Evolutionary conservation across 257 asterid genomes (phyloP).

Genomic region (Solanum infundibuliforme): DNA sequence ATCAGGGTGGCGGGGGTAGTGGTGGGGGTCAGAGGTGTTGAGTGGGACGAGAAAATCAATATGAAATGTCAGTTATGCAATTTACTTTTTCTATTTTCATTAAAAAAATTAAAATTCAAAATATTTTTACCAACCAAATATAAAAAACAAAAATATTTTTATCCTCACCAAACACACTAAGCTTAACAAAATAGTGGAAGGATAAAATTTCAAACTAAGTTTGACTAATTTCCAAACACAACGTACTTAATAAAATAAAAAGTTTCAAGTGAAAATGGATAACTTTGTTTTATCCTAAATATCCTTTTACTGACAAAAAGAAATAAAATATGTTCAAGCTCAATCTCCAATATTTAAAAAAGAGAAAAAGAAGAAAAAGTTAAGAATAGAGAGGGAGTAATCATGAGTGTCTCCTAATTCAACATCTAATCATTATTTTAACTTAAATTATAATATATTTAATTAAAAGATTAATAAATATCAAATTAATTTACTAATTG

Average conservation of each 20-base stretch:
- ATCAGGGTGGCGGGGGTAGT: no score
- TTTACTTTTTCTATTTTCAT: no score
- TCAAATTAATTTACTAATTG: background rate
- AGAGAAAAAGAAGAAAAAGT: background rate
- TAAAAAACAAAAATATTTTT: no score
- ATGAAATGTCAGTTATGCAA: no score
- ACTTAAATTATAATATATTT: background rate
- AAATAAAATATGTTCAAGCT: background rate
- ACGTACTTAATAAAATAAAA: background rate
- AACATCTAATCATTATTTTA: background rate
- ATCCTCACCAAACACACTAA: background rate
- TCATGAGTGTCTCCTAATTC: slow-evolving; percentile 2
- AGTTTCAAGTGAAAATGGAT: background rate
- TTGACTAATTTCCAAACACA: background rate
- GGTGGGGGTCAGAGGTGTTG: no score
- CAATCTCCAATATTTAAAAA: background rate
- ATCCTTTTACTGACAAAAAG: background rate
- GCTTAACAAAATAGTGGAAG: background rate
- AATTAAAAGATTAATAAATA: background rate
- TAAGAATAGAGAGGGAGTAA: background rate
- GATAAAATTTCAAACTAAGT: background rate
- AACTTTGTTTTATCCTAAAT: background rate
- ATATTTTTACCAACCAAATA: no score
- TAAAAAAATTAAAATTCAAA: no score
- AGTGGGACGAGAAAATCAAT: no score